phyloP scores from a whole-genome alignment of 2,329 filamentous ascomycete species.

The Furcasterigmium furcatum region DNA sequence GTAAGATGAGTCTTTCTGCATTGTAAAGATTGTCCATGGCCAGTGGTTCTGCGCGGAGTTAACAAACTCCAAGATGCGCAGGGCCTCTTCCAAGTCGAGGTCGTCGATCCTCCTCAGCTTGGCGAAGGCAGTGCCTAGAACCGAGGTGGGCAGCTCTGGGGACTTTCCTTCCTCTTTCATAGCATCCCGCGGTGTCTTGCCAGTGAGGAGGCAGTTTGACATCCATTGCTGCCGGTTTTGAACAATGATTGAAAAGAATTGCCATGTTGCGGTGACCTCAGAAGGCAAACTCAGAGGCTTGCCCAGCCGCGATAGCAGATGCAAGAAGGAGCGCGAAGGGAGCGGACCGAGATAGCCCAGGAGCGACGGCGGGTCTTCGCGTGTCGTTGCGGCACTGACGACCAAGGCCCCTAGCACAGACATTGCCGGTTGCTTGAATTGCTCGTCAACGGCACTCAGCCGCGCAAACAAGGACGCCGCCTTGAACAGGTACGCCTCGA shows the following conservation, averaged over 20 bases:
- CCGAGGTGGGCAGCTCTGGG: slow-evolving; percentile 52
- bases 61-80: slow-evolving; percentile 83
- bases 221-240: slow-evolving; percentile 94
- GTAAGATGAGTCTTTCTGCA: slow-evolving; percentile 72
- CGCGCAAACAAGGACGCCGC: slow-evolving; percentile 73
- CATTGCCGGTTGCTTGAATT: slow-evolving; percentile 63
- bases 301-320: slow-evolving; percentile 73
- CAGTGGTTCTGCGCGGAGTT: slow-evolving; percentile 88
- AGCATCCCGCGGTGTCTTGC: slow-evolving; percentile 76
- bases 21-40: slow-evolving; percentile 86
- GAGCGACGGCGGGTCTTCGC: slow-evolving; percentile 85
- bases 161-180: slow-evolving; percentile 55
- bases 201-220: slow-evolving; percentile 87
- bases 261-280: slow-evolving; percentile 73
- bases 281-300: slow-evolving; percentile 65
- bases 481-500: slow-evolving; percentile 81
- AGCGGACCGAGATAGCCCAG: slow-evolving; percentile 83
- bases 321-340: slow-evolving; percentile 79
- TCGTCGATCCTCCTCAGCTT: slow-evolving; percentile 63
- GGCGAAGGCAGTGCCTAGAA: slow-evolving; percentile 72
- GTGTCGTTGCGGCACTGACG: slow-evolving; percentile 60
- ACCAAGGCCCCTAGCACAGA: slow-evolving; percentile 72
- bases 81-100: slow-evolving; percentile 61
- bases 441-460: slow-evolving; percentile 67
- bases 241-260: slow-evolving; percentile 80